phyloP scores from a whole-genome alignment of 2,329 filamentous ascomycete species.

The Endothia cerciana region DNA sequence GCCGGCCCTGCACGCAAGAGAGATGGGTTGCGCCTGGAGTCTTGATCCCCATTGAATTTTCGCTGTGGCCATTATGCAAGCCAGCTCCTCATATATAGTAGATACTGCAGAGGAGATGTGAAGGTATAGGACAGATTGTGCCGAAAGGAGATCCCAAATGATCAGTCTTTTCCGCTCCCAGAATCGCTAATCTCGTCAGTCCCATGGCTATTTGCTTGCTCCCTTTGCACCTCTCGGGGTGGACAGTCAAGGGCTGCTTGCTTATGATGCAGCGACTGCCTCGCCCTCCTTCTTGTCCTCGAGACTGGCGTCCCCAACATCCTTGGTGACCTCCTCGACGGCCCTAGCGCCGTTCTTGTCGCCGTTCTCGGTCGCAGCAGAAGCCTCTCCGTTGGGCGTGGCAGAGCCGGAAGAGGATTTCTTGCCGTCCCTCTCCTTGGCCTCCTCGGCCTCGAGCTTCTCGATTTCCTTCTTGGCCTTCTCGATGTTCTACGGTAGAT shows the following conservation, averaged over 20 bases:
- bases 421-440: constrained; percentile 43
- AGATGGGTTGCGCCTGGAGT: neutral
- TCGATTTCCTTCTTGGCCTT: constrained; percentile 97
- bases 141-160: neutral
- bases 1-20: neutral
- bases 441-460: constrained; percentile 73
- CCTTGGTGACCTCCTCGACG: constrained; percentile 57
- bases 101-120: constrained; percentile 4
- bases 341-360: constrained; percentile 55
- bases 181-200: neutral
- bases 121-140: neutral
- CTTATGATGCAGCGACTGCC: constrained; percentile 32
- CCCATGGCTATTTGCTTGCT: neutral
- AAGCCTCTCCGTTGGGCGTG: constrained; percentile 43
- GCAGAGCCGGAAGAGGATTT: constrained; percentile 42
- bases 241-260: constrained; percentile 2
- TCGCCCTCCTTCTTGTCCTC: constrained; percentile 55
- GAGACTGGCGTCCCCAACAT: constrained; percentile 56
- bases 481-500: constrained; percentile 76
- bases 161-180: neutral
- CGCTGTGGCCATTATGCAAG: constrained; percentile 12
- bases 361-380: constrained; percentile 41
- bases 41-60: neutral
- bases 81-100: constrained; percentile 7
- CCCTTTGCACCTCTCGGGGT: neutral